Evolutionary conservation across 2,329 filamentous ascomycete species (phyloP).

Genomic region (Fusarium tuaranense): DNA sequence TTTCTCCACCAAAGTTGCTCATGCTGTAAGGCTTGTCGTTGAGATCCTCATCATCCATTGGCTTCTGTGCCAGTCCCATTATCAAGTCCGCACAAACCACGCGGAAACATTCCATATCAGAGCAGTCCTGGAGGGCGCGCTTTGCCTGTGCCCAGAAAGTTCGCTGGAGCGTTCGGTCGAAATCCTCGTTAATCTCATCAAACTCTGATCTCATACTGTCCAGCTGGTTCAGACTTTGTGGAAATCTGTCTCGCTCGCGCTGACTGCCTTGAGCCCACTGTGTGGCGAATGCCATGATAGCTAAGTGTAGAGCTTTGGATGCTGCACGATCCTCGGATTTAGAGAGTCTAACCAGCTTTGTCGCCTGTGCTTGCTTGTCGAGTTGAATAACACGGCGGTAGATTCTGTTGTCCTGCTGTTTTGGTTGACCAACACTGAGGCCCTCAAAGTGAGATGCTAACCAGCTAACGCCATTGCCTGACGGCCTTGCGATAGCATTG

Average conservation of each 20-base stretch:
- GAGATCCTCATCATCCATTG: slow-evolving; percentile 43
- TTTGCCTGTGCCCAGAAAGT: slow-evolving; percentile 55
- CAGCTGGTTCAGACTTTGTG: slow-evolving; percentile 37
- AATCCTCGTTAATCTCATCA: slow-evolving; percentile 48
- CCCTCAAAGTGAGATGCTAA: slow-evolving; percentile 43
- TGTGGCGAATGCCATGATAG: slow-evolving; percentile 65
- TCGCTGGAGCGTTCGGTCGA: slow-evolving; percentile 53
- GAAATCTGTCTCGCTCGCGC: slow-evolving; percentile 43
- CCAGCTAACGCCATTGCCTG: slow-evolving; percentile 45
- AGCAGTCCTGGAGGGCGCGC: slow-evolving; percentile 50
- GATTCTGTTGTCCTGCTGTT: slow-evolving; percentile 56
- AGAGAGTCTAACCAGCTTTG: slow-evolving; percentile 55
- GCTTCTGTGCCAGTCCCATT: slow-evolving; percentile 54
- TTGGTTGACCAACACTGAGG: slow-evolving; percentile 43
- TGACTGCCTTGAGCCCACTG: slow-evolving; percentile 55
- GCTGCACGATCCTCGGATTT: slow-evolving; percentile 56
- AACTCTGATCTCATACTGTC: slow-evolving; percentile 41
- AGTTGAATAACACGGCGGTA: slow-evolving; percentile 61
- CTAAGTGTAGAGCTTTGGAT: slow-evolving; percentile 59
- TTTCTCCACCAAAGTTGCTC: slow-evolving; percentile 32
- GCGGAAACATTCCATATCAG: slow-evolving; percentile 54
- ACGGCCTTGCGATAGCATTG: slow-evolving; percentile 28
- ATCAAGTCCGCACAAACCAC: slow-evolving; percentile 55
- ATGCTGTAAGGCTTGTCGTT: slow-evolving; percentile 22
- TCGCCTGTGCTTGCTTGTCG: slow-evolving; percentile 56